Evolutionary conservation across 169 alveolate genomes (phyloP).

Genomic region (Pseudocohnilembus persalinus): DNA sequence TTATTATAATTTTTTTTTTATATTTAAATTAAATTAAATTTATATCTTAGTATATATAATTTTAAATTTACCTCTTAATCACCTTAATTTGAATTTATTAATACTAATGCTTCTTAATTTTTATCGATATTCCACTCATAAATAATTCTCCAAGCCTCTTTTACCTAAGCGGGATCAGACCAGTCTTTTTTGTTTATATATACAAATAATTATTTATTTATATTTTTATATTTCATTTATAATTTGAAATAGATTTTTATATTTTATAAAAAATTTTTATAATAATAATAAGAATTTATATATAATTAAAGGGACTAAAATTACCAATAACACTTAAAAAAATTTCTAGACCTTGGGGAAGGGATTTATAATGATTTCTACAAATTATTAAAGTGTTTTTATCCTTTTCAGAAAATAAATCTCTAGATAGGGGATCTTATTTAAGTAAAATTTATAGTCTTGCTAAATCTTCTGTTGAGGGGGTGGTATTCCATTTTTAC

Average conservation of each 20-base stretch:
- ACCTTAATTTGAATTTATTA: not conserved
- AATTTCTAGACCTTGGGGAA: conserved; percentile 62
- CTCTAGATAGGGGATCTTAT: conserved; percentile 38
- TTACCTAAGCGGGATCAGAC: conserved; percentile 67
- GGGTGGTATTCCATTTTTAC: conserved; percentile 49
- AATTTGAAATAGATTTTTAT: too few species aligned
- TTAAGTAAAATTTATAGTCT: conserved; percentile 20
- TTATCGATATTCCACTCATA: conserved; percentile 63
- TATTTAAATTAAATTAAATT: too few species aligned
- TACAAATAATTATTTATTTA: too few species aligned
- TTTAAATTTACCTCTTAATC: conserved; percentile 4
- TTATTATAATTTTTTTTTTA: too few species aligned
- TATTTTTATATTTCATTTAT: too few species aligned
- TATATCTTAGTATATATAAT: not conserved
- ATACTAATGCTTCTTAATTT: conserved; percentile 76
- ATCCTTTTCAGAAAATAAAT: conserved; percentile 44
- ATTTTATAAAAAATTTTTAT: too few species aligned
- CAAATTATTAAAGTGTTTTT: conserved; percentile 64
- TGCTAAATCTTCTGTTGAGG: conserved; percentile 51
- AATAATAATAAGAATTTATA: too few species aligned
- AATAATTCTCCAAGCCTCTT: conserved; percentile 69
- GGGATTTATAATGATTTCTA: conserved; percentile 70
- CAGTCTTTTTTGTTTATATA: too few species aligned
- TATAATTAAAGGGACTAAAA: too few species aligned
- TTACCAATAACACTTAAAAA: conserved; percentile 53